Evolutionary conservation across 225 moss, liverwort and hornwort genomes (phyloP).

Genomic region (Bryoerythrophyllum caledonicum): DNA sequence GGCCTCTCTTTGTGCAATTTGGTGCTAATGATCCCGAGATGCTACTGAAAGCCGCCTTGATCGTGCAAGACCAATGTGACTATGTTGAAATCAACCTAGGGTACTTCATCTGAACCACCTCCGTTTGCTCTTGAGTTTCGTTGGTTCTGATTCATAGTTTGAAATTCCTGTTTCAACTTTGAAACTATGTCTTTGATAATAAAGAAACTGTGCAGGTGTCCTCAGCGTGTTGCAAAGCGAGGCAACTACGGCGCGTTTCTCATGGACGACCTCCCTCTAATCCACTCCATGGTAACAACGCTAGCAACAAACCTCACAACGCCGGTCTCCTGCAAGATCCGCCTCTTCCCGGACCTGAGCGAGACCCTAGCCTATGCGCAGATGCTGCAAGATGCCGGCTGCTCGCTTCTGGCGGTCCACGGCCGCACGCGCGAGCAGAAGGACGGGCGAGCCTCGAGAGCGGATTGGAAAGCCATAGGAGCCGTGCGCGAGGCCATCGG

Average conservation of each 20-base stretch:
- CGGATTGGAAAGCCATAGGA: slow-evolving; percentile 84
- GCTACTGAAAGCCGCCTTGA: slow-evolving; percentile 70
- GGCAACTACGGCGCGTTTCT: slow-evolving; percentile 92
- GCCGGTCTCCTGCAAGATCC: slow-evolving; percentile 93
- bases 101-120: slow-evolving; percentile 31
- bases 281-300: slow-evolving; percentile 62
- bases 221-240: slow-evolving; percentile 90
- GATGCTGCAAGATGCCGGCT: slow-evolving; percentile 94
- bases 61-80: slow-evolving; percentile 80
- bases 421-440: slow-evolving; percentile 94
- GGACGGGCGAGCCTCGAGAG: slow-evolving; percentile 62
- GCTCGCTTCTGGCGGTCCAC: slow-evolving; percentile 86
- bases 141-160: not conserved
- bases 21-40: slow-evolving; percentile 89
- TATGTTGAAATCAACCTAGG: slow-evolving; percentile 93
- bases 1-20: slow-evolving; percentile 94
- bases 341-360: slow-evolving; percentile 70
- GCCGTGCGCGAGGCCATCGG: slow-evolving; percentile 58
- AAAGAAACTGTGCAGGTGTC: slow-evolving; percentile 55
- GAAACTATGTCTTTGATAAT: no score
- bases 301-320: slow-evolving; percentile 61
- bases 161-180: no score
- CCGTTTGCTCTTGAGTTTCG: not conserved
- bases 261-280: slow-evolving; percentile 87
- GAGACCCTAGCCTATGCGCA: slow-evolving; percentile 75